phyloP scores from a whole-genome alignment of 192 early-diverging fungal genomes.

The Chytriomyces sp. region DNA sequence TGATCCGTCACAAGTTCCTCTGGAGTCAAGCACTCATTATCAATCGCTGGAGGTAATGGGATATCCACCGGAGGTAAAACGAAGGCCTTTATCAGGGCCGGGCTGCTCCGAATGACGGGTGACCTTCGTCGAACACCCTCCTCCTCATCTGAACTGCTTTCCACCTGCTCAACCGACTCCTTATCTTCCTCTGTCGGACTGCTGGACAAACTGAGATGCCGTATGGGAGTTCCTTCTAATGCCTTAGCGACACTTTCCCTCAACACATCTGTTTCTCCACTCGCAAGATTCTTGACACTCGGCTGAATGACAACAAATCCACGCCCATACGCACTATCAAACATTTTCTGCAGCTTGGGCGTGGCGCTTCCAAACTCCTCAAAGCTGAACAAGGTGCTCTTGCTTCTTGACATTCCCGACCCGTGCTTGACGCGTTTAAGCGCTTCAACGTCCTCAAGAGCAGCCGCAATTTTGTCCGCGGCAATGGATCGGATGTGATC shows the following conservation, averaged over 20 bases:
- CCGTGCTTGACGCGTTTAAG: not conserved
- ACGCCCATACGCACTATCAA: conserved; percentile 28
- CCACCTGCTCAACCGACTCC: not conserved
- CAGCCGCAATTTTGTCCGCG: conserved; percentile 22
- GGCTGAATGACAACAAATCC: conserved; percentile 29
- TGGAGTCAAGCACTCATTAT: no score
- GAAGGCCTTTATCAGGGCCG: not conserved
- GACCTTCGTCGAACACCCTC: not conserved
- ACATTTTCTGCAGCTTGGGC: conserved; percentile 34
- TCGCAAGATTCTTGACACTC: not conserved
- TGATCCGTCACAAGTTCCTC: no score
- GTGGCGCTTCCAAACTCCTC: conserved; percentile 23
- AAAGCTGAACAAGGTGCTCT: conserved; percentile 19
- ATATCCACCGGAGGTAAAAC: no score
- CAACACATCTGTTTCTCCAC: not conserved
- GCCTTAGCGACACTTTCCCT: not conserved
- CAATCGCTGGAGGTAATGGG: no score
- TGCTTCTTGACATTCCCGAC: not conserved
- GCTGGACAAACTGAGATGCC: not conserved
- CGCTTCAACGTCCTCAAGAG: not conserved
- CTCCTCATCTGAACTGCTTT: not conserved
- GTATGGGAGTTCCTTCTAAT: not conserved
- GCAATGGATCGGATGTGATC: conserved; percentile 26
- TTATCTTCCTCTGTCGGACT: not conserved
- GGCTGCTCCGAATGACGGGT: not conserved